Evolutionary conservation across 2,329 filamentous ascomycete species (phyloP).

Genomic region (Curvularia verruculosa): DNA sequence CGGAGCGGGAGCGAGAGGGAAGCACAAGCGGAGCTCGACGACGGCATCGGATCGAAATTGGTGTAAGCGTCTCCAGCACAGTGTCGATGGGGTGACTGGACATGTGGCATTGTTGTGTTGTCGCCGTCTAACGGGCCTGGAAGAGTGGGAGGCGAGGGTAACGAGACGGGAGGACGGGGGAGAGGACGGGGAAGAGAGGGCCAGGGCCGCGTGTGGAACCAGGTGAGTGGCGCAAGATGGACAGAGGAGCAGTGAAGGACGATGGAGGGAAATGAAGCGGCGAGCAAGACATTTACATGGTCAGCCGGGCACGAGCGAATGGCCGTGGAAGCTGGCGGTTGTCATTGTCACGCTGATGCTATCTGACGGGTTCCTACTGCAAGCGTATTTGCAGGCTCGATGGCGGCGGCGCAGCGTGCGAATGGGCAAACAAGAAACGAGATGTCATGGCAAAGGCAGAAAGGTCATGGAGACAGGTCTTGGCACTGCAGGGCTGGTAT

Average conservation of each 20-base stretch:
- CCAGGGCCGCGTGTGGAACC: constrained; percentile 42
- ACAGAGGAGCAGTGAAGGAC: constrained; percentile 23
- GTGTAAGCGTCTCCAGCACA: constrained; percentile 29
- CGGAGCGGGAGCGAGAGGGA: constrained; percentile 24
- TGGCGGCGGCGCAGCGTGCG: constrained; percentile 31
- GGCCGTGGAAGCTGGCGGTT: constrained; percentile 30
- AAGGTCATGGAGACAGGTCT: constrained; percentile 13
- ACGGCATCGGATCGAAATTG: constrained; percentile 22
- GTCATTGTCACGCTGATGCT: constrained; percentile 40
- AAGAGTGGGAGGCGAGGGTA: constrained; percentile 20
- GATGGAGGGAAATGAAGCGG: constrained; percentile 41
- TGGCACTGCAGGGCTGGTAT: constrained; percentile 20
- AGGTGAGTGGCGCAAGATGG: constrained; percentile 27
- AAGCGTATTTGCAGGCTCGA: constrained; percentile 40
- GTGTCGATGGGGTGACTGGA: constrained; percentile 35
- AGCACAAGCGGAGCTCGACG: constrained; percentile 26
- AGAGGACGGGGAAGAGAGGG: constrained; percentile 27
- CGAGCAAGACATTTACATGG: constrained; percentile 39
- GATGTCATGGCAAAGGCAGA: constrained; percentile 18
- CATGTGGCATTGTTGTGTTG: constrained; percentile 43
- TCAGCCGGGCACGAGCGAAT: constrained; percentile 24
- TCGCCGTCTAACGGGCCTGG: constrained; percentile 28
- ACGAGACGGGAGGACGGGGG: constrained; percentile 22
- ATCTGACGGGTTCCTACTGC: constrained; percentile 38
- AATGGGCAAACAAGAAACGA: constrained; percentile 38